Evolutionary conservation across 2,329 filamentous ascomycete species (phyloP).

Genomic region (Colletotrichum limetticola): DNA sequence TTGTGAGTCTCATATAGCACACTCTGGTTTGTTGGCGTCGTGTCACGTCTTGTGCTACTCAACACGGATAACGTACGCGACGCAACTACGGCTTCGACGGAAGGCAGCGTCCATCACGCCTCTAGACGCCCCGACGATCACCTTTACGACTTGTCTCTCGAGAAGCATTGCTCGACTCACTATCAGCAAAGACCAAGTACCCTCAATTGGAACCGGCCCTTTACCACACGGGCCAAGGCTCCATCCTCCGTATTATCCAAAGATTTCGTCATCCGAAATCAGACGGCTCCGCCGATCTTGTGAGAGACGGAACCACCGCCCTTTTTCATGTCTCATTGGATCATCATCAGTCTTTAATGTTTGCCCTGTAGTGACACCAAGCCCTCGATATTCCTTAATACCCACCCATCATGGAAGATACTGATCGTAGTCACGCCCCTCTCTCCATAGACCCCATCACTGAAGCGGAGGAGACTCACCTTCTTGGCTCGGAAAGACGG

Average conservation of each 20-base stretch:
- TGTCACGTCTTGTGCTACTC: constrained; percentile 8
- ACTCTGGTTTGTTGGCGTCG: constrained; percentile 10
- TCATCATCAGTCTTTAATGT: constrained; percentile 7
- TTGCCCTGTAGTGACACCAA: background rate
- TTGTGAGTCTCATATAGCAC: background rate
- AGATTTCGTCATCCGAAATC: constrained; percentile 1
- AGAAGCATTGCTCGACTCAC: constrained; percentile 14
- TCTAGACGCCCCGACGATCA: constrained; percentile 6
- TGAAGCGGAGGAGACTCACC: constrained; percentile 22
- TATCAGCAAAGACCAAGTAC: background rate
- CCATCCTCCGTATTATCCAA: background rate
- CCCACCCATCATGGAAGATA: constrained; percentile 8
- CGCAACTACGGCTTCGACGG: constrained; percentile 5
- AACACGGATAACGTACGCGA: background rate
- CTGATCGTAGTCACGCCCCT: background rate
- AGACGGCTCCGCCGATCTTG: constrained; percentile 14
- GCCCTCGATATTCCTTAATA: background rate
- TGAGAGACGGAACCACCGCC: background rate
- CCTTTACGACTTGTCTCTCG: background rate
- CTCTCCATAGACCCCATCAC: constrained; percentile 16
- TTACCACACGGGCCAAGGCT: background rate
- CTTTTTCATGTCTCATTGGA: constrained; percentile 15
- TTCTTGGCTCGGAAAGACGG: constrained; percentile 4
- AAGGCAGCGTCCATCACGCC: background rate
- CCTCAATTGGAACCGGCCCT: background rate